Conservation (phyloP, 73 alveolate genomes). For the Paraurostyla sp. region DNA sequence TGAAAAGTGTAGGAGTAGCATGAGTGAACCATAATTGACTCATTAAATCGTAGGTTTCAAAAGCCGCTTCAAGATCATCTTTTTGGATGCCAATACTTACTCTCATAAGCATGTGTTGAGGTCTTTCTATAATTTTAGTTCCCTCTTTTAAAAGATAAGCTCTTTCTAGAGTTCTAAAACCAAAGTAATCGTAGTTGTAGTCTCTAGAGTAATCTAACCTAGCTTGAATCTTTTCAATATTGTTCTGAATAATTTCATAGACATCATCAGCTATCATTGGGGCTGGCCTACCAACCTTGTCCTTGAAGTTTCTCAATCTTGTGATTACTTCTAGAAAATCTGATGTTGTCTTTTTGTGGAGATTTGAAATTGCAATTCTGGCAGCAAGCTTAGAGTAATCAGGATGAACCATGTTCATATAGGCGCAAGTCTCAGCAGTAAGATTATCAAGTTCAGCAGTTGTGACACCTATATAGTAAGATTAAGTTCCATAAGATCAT, state of each 20-base stretch:
- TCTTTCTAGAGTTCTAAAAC: conserved; percentile 93
- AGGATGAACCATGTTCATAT: conserved; percentile 83
- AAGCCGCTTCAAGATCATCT: conserved; percentile 82
- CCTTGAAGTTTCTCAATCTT: conserved; percentile 61
- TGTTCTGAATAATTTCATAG: conserved; percentile 70
- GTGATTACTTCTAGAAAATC: conserved; percentile 74
- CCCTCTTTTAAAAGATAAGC: conserved; percentile 81
- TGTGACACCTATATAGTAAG: conserved; percentile 42
- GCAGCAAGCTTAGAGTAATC: conserved; percentile 82
- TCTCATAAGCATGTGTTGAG: conserved; percentile 93
- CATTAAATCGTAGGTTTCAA: conserved; percentile 89
- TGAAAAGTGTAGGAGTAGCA: conserved; percentile 95
- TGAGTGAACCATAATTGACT: conserved; percentile 86
- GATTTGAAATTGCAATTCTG: conserved; percentile 86
- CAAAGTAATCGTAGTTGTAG: conserved; percentile 85
- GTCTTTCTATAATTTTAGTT: conserved; percentile 86
- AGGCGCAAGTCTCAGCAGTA: conserved; percentile 77
- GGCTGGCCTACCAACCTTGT: conserved; percentile 78
- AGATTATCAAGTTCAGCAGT: conserved; percentile 54
- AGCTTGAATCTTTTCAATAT: conserved; percentile 20
- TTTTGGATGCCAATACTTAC: conserved; percentile 89
- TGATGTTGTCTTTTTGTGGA: conserved; percentile 87
- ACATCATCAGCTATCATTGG: conserved; percentile 83
- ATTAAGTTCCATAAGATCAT: no score
- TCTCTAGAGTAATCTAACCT: conserved; percentile 51